A percentile compares a stretch with the other conserved stretches of the same genome.
phyloP scores from a whole-genome alignment of 192 early-diverging fungal species.

The Chytriomyces sp. region DNA sequence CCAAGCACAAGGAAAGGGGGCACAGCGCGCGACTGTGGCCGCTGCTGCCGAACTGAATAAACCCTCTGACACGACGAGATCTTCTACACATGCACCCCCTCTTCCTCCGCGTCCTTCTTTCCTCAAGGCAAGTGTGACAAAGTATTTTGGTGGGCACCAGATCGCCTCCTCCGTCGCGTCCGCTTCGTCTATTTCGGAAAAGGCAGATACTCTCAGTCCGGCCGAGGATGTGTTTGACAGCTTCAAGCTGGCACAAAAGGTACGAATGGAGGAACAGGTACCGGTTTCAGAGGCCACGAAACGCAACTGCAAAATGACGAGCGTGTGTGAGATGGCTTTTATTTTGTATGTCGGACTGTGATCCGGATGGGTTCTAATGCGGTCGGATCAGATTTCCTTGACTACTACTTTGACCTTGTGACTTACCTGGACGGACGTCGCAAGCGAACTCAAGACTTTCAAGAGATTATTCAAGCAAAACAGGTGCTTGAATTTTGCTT shows the following conservation, averaged over 20 bases:
- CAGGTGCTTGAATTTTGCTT: not conserved
- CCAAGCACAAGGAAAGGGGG: too few relatives aligned
- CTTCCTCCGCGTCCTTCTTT: not conserved
- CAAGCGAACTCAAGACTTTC: conserved; percentile 57
- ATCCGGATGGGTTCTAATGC: not conserved
- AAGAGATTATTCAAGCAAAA: conserved; percentile 39
- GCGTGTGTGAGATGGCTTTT: conserved; percentile 46
- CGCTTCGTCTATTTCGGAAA: not conserved
- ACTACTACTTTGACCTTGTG: conserved; percentile 83
- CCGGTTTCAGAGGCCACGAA: conserved; percentile 37
- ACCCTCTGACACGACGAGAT: too few relatives aligned
- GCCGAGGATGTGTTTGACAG: conserved; percentile 16
- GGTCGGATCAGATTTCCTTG: conserved; percentile 63
- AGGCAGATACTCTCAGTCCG: conserved; percentile 2
- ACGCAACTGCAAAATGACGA: conserved; percentile 51
- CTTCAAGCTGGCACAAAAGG: conserved; percentile 11
- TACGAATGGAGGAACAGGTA: conserved; percentile 15
- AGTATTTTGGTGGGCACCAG: too few relatives aligned
- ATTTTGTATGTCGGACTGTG: not conserved
- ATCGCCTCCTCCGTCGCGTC: too few relatives aligned
- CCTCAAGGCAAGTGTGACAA: not conserved
- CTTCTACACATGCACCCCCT: not conserved
- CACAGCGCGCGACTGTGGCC: too few relatives aligned
- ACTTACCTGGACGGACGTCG: conserved; percentile 73
- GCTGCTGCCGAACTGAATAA: too few relatives aligned